These are phyloP conservation scores for Spathaspora arborariae DNA, from an alignment of 805 yeast genomes.

Conservation along the genomic window DNA sequence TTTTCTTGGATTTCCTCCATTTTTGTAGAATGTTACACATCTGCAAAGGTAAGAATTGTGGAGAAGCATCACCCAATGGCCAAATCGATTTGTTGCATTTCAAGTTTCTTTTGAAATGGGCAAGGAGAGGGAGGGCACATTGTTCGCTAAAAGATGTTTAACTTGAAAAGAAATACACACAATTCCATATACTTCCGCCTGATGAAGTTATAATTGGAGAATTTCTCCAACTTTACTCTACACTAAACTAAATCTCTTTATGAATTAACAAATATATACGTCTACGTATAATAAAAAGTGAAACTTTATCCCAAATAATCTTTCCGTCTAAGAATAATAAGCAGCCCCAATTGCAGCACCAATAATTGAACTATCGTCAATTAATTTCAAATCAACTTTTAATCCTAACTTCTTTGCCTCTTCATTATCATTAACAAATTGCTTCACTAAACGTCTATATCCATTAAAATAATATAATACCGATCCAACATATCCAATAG, in stretches of 20 bases:
- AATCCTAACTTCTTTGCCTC: conserved; percentile 22
- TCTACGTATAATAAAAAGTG: background rate
- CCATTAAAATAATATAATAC: conserved; percentile 41
- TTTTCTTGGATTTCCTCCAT: background rate
- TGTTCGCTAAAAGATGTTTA: background rate
- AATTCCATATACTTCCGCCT: background rate
- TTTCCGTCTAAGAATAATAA: conserved; percentile 13
- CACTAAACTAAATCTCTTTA: background rate
- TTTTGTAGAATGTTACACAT: conserved; percentile 1
- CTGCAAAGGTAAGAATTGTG: background rate
- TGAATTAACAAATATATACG: background rate
- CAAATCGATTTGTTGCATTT: background rate
- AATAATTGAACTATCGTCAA: conserved; percentile 45
- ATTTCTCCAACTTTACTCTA: background rate
- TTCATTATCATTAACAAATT: conserved; percentile 22
- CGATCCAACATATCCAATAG: conserved; percentile 50
- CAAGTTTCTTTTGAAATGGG: background rate
- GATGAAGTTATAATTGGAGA: too few species aligned
- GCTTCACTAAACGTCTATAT: conserved; percentile 30
- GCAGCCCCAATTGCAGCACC: conserved; percentile 58
- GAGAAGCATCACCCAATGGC: background rate
- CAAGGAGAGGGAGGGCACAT: background rate
- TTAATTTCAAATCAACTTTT: conserved; percentile 32
- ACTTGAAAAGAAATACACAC: background rate
- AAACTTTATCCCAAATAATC: background rate